phyloP scores from a whole-genome alignment of 306 rosid genomes.

The Coriaria nepalensis region DNA sequence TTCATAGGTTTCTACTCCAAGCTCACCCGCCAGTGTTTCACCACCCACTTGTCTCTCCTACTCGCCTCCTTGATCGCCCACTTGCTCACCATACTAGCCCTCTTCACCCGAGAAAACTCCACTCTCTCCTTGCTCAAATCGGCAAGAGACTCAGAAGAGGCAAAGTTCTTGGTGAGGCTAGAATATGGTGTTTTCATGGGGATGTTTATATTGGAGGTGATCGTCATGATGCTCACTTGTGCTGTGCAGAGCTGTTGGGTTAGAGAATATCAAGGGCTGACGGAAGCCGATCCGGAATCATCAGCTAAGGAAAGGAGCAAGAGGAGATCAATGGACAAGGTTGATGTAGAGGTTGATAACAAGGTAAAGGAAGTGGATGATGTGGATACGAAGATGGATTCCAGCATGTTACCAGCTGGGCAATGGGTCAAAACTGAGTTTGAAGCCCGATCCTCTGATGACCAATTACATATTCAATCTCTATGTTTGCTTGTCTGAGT shows the following conservation, averaged over 20 bases:
- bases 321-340: constrained; percentile 37
- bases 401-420: too few species aligned
- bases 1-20: constrained; percentile 63
- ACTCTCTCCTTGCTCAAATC: constrained; percentile 43
- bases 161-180: constrained; percentile 48
- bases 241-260: constrained; percentile 62
- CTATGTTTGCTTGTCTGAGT: too few species aligned
- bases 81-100: constrained; percentile 31
- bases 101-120: constrained; percentile 46
- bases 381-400: too few species aligned
- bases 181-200: constrained; percentile 76
- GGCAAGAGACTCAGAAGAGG: constrained; percentile 42
- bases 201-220: constrained; percentile 47
- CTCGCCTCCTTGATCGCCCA: constrained; percentile 41
- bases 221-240: constrained; percentile 49
- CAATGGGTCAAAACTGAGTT: constrained; percentile 57
- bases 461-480: too few species aligned
- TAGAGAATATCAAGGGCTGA: constrained; percentile 49
- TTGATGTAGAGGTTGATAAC: constrained; percentile 24
- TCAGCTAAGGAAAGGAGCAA: constrained; percentile 35
- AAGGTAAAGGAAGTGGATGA: constrained; percentile 44
- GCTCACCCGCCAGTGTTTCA: constrained; percentile 48
- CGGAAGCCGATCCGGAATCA: constrained; percentile 51
- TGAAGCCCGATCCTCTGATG: constrained; percentile 44
- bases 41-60: constrained; percentile 46